Base-by-base conservation (phyloP, 179 eudicot species). In the Vitellaria paradoxa region DNA sequence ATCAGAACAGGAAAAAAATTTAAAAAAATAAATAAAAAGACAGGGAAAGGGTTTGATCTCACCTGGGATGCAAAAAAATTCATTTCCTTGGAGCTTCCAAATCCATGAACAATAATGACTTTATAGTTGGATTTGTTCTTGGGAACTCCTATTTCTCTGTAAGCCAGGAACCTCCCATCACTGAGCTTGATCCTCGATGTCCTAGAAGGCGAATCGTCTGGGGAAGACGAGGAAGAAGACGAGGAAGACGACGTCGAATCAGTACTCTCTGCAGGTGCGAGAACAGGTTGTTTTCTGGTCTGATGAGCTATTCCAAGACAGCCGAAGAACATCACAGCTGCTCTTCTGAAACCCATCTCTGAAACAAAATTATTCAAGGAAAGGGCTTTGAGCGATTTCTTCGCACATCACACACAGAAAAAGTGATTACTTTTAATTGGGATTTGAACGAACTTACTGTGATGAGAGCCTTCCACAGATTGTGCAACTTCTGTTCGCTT, bases 151-250 rank as follows among this genome's bases (percentile, higher is more conserved):
- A 76, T 71, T 74, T 91, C 96, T 76, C 81, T 87, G 63, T 91
- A 91, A 66, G 96, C 88, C 84, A 91, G 75, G 68, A 24, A 77
- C 77, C 96, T 88, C 21, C 96, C 96, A 87, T 91, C 96, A 70
- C 73, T 84, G 14, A 91, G 77, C 74, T 62, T 87, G 42, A 91
- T 81, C 78, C 86, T 84, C 1, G 88, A 84, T 73, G 84, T 80
- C 30, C 72, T 61, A 65, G 84, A 72, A 21, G 3, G 6, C 15
- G 30, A 67, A 18, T 49, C 30, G 23, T 37, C 67, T 23, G 49
- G 62, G 52, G 59, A 12, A 0, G 64, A 21, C 0, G 78, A 64
- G 20, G 62, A n/a, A 7, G 71, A 47, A 1, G 74, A 60, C 9
- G 46, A 11, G 14, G 55, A 60, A 7, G 55, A 18, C 2, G 61